A percentile compares a stretch with the other conserved stretches of the same genome.
phyloP scores from a whole-genome alignment of 768 basidiomycete species.

The Saitozyma podzolica region DNA sequence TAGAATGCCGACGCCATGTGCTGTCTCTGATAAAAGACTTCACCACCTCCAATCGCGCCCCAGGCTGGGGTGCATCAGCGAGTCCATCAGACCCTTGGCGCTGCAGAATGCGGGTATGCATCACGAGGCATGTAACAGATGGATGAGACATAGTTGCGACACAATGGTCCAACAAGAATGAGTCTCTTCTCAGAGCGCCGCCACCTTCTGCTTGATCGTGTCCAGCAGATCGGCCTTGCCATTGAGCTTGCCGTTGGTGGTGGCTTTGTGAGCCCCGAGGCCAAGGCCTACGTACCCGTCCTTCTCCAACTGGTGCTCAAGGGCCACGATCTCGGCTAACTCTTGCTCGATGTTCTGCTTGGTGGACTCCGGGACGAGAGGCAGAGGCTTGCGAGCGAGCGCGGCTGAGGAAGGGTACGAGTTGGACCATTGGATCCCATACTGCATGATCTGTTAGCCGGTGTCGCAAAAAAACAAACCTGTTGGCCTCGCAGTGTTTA shows the following conservation, averaged over 20 bases:
- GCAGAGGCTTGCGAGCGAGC: constrained; percentile 13
- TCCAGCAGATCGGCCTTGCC: not conserved
- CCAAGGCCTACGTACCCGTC: constrained; percentile 8
- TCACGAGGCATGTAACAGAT: no score
- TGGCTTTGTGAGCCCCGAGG: not conserved
- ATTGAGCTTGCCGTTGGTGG: constrained; percentile 8
- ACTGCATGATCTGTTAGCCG: constrained; percentile 2
- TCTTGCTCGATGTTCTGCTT: constrained; percentile 14
- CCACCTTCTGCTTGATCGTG: no score
- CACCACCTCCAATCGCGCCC: no score
- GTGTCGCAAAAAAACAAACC: not conserved
- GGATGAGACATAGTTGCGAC: no score
- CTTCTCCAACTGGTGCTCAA: constrained; percentile 13
- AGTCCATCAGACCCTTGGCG: no score
- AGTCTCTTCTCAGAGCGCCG: no score
- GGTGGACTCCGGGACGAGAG: constrained; percentile 4
- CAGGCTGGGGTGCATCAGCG: no score
- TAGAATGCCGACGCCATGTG: no score
- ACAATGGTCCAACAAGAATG: no score
- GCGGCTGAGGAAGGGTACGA: constrained; percentile 10
- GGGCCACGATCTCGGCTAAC: constrained; percentile 8
- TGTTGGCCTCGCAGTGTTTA: no score
- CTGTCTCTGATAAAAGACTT: no score
- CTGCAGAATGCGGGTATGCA: no score
- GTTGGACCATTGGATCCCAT: constrained; percentile 4